These are phyloP conservation scores for Daldinia decipiens DNA, from an alignment of 495 filamentous ascomycete genomes.

Conservation along the genomic window DNA sequence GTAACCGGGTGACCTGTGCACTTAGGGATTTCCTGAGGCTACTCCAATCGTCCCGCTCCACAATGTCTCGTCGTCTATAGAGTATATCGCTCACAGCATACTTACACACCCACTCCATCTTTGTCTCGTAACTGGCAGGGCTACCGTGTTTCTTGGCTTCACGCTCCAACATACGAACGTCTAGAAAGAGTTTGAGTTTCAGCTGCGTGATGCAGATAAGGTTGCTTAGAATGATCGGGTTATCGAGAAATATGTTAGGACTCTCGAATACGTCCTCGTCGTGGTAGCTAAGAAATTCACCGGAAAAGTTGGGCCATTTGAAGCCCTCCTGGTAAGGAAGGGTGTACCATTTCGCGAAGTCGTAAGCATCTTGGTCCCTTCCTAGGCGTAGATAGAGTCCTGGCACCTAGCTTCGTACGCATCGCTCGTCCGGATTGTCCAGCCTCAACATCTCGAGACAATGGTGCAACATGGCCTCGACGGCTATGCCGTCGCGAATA, in stretches of 20 bases:
- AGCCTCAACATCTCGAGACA: neutral
- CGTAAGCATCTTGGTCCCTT: constrained; percentile 64
- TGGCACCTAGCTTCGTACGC: constrained; percentile 54
- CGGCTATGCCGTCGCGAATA: neutral
- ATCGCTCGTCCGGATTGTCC: neutral
- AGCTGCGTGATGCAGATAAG: constrained; percentile 13
- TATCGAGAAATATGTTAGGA: neutral
- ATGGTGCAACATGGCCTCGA: neutral
- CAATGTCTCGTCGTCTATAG: constrained; percentile 32
- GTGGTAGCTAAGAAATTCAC: constrained; percentile 3
- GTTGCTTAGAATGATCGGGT: neutral
- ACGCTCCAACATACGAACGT: constrained; percentile 10
- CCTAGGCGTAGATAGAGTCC: constrained; percentile 56
- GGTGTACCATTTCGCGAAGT: constrained; percentile 62
- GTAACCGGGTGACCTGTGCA: constrained; percentile 5
- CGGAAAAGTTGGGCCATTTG: neutral
- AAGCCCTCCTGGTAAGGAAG: neutral
- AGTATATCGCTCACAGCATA: constrained; percentile 13
- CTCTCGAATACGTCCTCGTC: constrained; percentile 23
- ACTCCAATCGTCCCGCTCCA: constrained; percentile 16
- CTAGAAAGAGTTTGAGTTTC: constrained; percentile 20
- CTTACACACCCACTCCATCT: constrained; percentile 31
- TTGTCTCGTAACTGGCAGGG: constrained; percentile 19
- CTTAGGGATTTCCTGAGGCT: constrained; percentile 2
- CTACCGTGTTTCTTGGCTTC: constrained; percentile 19